Evolutionary conservation across 2,329 filamentous ascomycete species (phyloP).

Genomic region (Cladosporium sp.): DNA sequence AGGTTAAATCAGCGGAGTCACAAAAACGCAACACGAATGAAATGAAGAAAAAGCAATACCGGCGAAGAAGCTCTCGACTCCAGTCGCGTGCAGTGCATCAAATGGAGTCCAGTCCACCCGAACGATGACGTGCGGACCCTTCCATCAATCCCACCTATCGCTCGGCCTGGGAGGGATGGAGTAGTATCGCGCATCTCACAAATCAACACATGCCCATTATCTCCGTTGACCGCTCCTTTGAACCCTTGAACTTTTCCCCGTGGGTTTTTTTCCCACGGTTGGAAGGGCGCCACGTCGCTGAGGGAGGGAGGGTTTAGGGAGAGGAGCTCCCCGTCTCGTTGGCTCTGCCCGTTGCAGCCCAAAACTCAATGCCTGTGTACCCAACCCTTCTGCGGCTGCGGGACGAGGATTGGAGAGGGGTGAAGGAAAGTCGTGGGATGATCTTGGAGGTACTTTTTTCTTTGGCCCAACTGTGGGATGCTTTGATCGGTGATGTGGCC

Average conservation of each 20-base stretch:
- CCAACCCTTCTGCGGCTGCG: constrained; percentile 6
- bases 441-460: not conserved
- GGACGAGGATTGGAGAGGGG: not conserved
- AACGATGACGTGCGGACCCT: not conserved
- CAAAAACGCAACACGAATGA: not conserved
- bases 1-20: too few relatives aligned
- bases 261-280: constrained; percentile 1
- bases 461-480: not conserved
- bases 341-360: constrained; percentile 10
- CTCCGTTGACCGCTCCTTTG: constrained; percentile 11
- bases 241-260: not conserved
- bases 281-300: not conserved
- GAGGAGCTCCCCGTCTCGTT: too few relatives aligned
- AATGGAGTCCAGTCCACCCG: too few relatives aligned
- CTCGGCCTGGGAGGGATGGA: too few relatives aligned
- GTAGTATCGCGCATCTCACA: too few relatives aligned
- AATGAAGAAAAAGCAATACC: not conserved
- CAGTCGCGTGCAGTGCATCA: not conserved
- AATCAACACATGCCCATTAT: not conserved
- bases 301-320: not conserved
- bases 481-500: not conserved
- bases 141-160: not conserved
- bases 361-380: constrained; percentile 11
- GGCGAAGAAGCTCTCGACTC: not conserved
- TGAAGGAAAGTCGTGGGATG: constrained; percentile 2